Base-by-base conservation (phyloP, 352 stramenopile species). In the Aphanomyces euteiches region DNA sequence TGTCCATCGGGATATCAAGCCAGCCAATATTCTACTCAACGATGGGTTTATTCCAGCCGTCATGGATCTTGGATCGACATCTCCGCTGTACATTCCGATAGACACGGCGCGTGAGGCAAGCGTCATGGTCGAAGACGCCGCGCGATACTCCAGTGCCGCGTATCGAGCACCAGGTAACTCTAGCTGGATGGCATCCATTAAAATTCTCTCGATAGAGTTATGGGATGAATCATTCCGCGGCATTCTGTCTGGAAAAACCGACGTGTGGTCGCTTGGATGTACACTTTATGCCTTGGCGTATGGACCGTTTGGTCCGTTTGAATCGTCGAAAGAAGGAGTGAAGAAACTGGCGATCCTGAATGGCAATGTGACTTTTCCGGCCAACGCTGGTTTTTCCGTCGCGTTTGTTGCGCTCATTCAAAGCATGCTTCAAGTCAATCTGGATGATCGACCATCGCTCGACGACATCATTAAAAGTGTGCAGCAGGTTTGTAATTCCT, bases 221-320 rank as follows among this genome's bases (percentile, higher is more conserved):
- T 97, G 92, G 79, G 81, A 94, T 6, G 78, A 81, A 5, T 48
- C 58, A 1, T 47, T 77, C 1, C 63, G 76, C 38, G 72, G 71
- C 5, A 39, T 75, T 3, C 19, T 95, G 6, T 80, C 87, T 47
- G 86, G 84, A 13, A 85, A 84, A 15, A 79, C 87, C 0, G 93
- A 98, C 73, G 88, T 98, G 34, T 98, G 92, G 92, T 84, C 80
- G 45, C 83, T 97, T 34, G 93, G 93, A 4, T 97, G 91, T 66
- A 69, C 93, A 12, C 75, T 98, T 0, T 98, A 96, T 75, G 90
- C 89, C 1, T 90, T 98, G 76, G 83, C 93, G 41, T 98, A 92
- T 74, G 92, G 93, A 3, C 83, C 85, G 15, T 88, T 85, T 54
- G 97, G 89, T 56, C 94, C 94, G 0, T 97, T 97, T 74, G 94